Base-by-base conservation (phyloP, 768 basidiomycete species). In the Auriscalpium vulgare region DNA sequence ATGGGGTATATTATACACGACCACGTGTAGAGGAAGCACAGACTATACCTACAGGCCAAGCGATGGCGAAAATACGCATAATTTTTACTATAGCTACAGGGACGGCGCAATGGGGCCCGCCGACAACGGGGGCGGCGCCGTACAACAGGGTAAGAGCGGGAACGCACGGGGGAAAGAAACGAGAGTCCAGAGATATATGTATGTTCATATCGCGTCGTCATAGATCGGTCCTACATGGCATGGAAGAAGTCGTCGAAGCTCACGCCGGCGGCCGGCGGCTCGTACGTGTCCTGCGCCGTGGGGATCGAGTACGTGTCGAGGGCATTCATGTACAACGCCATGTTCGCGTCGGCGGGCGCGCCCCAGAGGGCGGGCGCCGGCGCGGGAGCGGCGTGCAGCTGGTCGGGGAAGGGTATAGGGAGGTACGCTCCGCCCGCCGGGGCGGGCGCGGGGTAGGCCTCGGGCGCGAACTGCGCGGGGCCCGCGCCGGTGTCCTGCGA, bases 321-420 rank as follows among this genome's bases (percentile, higher is more conserved):
- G 3, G 40, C 40, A 17, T 43, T 17, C 40, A 43, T 43, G 40
- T 43, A 43, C 40, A 43, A 6, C 40, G 40, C 40, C 14, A 43
- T 13, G 40, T 17, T 17, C 14, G 13, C 40, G 4, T 49, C 17
- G 29, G 29, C 29, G 29, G 29, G 29, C 13, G 56, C 3, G 45
- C 35, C 52, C 59, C 59, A 59, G 21, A n/a, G 48, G 19, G 59
- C 37, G 34, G 59, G 43, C 43, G 59, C 17, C 49, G 43, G 37
- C 46, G 44, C 43, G 47, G 40, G 50, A 16, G 51, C 19, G 47
- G 36, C 37, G 10, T 43, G 50, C 50, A 7, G 29, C 29, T 53
- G 58, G 35, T 37, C 44, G 37, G 45, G 8, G 37, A 54, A 54
- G 56, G 59, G 59, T 59, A 59, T 58, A 44, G 52, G 49, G 11